These are phyloP conservation scores for Candolleomyces eurysporus DNA, from an alignment of 768 basidiomycete species.

Conservation along the genomic window DNA sequence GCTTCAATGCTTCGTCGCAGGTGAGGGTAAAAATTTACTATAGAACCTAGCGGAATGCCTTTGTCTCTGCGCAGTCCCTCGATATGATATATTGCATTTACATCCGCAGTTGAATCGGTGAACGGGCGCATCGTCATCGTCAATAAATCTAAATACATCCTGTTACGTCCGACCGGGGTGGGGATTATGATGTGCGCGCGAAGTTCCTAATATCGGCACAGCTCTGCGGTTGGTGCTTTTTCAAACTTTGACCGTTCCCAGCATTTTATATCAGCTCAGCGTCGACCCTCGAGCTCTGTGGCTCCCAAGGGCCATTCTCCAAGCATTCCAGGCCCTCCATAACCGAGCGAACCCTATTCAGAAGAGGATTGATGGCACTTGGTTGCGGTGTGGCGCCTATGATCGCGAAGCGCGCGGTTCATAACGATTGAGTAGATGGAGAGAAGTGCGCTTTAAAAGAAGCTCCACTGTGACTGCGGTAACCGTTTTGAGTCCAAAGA, in stretches of 20 bases:
- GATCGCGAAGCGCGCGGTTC: slow-evolving; percentile 7
- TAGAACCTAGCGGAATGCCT: not conserved
- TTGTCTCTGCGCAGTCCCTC: not conserved
- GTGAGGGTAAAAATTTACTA: not conserved
- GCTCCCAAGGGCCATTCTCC: not conserved
- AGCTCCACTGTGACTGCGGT: not conserved
- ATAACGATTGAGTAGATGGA: not conserved
- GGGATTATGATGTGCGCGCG: not conserved
- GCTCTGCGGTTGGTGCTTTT: not conserved
- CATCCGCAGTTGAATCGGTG: not conserved
- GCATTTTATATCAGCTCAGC: too few species aligned
- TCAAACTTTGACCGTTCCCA: too few species aligned
- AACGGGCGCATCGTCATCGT: not conserved
- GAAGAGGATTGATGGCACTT: not conserved
- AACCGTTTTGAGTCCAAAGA: not conserved
- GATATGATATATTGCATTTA: not conserved
- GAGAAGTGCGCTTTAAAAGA: not conserved
- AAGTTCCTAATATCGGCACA: not conserved
- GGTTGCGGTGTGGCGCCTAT: slow-evolving; percentile 1
- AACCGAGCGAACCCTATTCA: too few species aligned
- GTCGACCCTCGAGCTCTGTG: too few species aligned
- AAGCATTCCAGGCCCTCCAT: not conserved
- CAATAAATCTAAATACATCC: not conserved
- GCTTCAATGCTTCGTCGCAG: not conserved
- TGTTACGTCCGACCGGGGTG: not conserved